Percentiles rank a stretch among this genome's conserved stretches.
These are phyloP conservation scores for Colletotrichum simmondsii DNA, from an alignment of 2,329 filamentous ascomycete genomes.

Conservation along the genomic window DNA sequence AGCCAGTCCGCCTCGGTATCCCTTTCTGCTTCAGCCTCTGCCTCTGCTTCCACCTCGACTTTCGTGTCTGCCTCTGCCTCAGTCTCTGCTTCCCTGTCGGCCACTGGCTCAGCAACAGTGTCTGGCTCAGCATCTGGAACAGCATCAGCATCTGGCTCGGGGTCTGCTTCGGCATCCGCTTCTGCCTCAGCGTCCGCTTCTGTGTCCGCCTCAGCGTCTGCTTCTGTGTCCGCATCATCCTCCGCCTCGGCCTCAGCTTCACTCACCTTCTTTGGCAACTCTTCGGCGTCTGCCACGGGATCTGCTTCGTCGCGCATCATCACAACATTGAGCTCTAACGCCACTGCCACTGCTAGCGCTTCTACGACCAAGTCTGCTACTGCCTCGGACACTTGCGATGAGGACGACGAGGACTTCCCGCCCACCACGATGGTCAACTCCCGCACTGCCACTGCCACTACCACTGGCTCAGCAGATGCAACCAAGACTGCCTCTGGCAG, in stretches of 20 bases:
- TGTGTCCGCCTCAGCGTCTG: background rate
- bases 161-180: background rate
- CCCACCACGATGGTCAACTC: background rate
- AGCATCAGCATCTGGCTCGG: background rate
- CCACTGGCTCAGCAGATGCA: conserved; percentile 8
- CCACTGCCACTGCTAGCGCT: conserved; percentile 1
- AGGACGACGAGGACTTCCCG: conserved; percentile 27
- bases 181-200: conserved; percentile 6
- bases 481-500: background rate
- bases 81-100: background rate
- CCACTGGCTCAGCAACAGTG: background rate
- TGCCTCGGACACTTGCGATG: conserved; percentile 23
- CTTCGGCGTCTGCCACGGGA: background rate
- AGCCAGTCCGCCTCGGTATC: background rate
- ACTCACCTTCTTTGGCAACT: conserved; percentile 2
- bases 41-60: background rate
- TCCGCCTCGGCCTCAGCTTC: background rate
- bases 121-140: background rate
- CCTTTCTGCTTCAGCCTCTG: background rate
- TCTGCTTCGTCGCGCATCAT: conserved; percentile 9
- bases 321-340: background rate
- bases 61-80: background rate
- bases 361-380: conserved; percentile 22
- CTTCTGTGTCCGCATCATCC: background rate
- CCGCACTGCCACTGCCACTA: background rate